Base-by-base conservation (phyloP, 2,329 filamentous ascomycete genomes). In the Gyromitra esculenta region DNA sequence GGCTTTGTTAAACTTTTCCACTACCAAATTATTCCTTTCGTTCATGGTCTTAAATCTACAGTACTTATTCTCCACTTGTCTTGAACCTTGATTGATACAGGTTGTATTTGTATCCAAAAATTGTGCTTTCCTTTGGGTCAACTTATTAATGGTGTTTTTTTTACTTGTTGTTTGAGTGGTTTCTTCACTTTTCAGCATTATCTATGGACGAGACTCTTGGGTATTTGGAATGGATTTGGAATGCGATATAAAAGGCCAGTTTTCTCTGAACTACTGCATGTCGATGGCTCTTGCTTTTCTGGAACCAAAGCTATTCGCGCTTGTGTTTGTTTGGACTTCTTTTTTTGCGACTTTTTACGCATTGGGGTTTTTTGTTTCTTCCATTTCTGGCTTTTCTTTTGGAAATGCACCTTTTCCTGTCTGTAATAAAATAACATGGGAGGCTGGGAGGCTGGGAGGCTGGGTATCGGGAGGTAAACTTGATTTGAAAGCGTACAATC, bases 71-170 rank as follows among this genome's bases (percentile, higher is more conserved):
- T 45, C 18, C 54, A 31, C 48, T 70, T 65, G 31, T 64, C 54
- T 64, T 57, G 65, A 63, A 57, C 59, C 72, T 71, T 35, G 48
- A 69, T 60, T 60, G 54, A 56, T 75, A 75, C 15, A 65, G 72
- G 72, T 54, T 75, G 72, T 75, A 75, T 71, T 75, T 75, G 65
- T 75, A 75, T 71, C 56, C 39, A 75, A 71, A 69, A 71, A 52
- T 6, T 25, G 54, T 50, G 57, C 66, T 75, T 70, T 75, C 50
- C 72, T 75, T 65, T 65, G 72, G 65, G 71, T 74, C 64, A 69
- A 70, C 48, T 70, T 69, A 63, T 71, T 71, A 75, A 75, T 75
- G 45, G 72, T 75, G 65, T 69, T 75, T 64, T 35, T 57, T 57
- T 67, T 67, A 25, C 25, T 66, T 59, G 59, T 68, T 67, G 25